Base-by-base conservation (phyloP, 805 yeast genomes). In the Ogataea saltuana region DNA sequence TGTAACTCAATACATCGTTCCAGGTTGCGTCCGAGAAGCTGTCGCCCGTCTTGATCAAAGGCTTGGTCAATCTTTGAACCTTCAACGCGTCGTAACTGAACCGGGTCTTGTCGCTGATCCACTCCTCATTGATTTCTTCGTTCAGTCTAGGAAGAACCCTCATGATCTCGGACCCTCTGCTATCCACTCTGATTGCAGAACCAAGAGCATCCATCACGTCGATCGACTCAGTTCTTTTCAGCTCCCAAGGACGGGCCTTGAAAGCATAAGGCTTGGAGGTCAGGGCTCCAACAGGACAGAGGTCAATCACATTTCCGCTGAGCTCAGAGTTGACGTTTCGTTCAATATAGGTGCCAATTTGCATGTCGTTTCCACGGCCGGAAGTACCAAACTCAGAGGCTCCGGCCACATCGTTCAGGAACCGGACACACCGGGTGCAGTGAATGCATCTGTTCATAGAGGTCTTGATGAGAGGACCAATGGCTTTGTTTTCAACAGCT, bases 381-480 rank as follows among this genome's bases (percentile, higher is more conserved):
- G 90, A 64, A 45, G 91, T 79, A 55, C 96, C 96, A 50, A 87
- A 78, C 67, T 88, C 96, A 13, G 95, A 88, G 29, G 95, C 93
- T 51, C 96, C 96, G 29, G 96, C 96, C 49, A 87, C 84, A 61
- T 87, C 95, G 67, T 88, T 87, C 74, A 89, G 73, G 69, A 87
- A 87, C 60, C 96, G 80, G 17, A 87, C 89, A 74, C 96, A 87
- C 63, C 96, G 76, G 22, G 96, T 87, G 72, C 96, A 87, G 67
- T 87, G 96, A 59, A 87, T 87, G 69, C 96, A 87, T 65, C 96
- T 78, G 71, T 88, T 87, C 96, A 87, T 87, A 33, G 89, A 83
- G 32, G 96, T 87, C 70, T 87, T 87, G 60, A 87, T 85, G 58
- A 87, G 74, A 2, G 96, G 96, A 30, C 96, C 96, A 63, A 87